Conservation (phyloP, 495 filamentous ascomycete species). For the Aeminium ludgeri region DNA sequence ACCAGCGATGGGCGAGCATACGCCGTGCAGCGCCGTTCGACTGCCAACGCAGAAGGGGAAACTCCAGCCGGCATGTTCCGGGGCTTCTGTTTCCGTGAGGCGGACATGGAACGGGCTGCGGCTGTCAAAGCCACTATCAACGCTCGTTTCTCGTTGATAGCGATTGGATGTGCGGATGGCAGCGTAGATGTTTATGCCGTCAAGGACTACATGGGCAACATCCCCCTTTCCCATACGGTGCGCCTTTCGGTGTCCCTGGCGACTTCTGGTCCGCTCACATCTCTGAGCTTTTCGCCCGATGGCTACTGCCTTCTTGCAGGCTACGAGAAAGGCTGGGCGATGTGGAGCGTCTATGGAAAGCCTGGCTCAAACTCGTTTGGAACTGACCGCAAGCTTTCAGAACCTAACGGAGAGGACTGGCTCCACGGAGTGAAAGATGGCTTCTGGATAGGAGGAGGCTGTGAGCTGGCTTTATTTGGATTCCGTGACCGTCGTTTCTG, state of each 20-base stretch:
- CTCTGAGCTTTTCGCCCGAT: constrained; percentile 79
- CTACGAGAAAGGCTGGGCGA: constrained; percentile 84
- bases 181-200: constrained; percentile 73
- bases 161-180: constrained; percentile 69
- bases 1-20: constrained; percentile 82
- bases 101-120: constrained; percentile 42
- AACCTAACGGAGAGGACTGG: constrained; percentile 59
- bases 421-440: constrained; percentile 56
- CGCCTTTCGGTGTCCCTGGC: constrained; percentile 42
- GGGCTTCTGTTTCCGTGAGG: constrained; percentile 78
- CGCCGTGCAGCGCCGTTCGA: constrained; percentile 59
- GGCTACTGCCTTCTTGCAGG: constrained; percentile 93
- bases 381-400: constrained; percentile 44
- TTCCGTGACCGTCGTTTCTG: constrained; percentile 61
- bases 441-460: constrained; percentile 75
- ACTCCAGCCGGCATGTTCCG: constrained; percentile 54
- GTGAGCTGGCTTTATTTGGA: constrained; percentile 60
- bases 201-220: constrained; percentile 82
- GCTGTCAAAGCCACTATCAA: constrained; percentile 72
- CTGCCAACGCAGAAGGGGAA: constrained; percentile 10
- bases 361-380: constrained; percentile 64
- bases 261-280: constrained; percentile 52
- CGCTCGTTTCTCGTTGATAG: constrained; percentile 82
- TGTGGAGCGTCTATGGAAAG: constrained; percentile 95
- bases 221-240: constrained; percentile 73